Evolutionary conservation across 805 yeast species (phyloP).

Genomic region (Pichia kluyveri): DNA sequence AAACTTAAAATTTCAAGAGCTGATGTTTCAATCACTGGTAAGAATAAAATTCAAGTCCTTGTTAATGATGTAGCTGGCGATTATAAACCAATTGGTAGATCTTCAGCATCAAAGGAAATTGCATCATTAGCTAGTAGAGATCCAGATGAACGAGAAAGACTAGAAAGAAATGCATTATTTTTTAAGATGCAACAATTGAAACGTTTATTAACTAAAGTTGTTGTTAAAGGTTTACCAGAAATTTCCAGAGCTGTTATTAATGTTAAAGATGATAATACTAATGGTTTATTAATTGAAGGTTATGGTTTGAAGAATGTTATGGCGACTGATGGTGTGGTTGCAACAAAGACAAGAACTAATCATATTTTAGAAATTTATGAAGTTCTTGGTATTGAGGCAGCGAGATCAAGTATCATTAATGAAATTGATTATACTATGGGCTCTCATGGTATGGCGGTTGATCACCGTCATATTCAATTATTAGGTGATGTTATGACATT

Average conservation of each 20-base stretch:
- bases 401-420: slow-evolving; percentile 81
- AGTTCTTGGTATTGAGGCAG: slow-evolving; percentile 97
- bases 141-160: slow-evolving; percentile 28
- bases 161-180: slow-evolving; percentile 47
- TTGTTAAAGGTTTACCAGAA: slow-evolving; percentile 87
- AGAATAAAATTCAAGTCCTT: slow-evolving; percentile 56
- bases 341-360: slow-evolving; percentile 79
- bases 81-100: slow-evolving; percentile 33
- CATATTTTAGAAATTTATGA: slow-evolving; percentile 84
- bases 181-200: slow-evolving; percentile 85
- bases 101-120: slow-evolving; percentile 27
- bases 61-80: slow-evolving; percentile 38
- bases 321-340: slow-evolving; percentile 95
- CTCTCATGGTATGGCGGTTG: slow-evolving; percentile 99
- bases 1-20: slow-evolving; percentile 72
- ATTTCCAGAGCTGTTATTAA: slow-evolving; percentile 95
- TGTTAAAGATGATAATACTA: slow-evolving; percentile 74
- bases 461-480: slow-evolving; percentile 97
- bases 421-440: slow-evolving; percentile 98
- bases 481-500: slow-evolving; percentile 98
- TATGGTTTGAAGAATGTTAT: slow-evolving; percentile 93
- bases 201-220: slow-evolving; percentile 76
- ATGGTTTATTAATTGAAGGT: slow-evolving; percentile 94
- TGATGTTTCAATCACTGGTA: slow-evolving; percentile 62
- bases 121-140: slow-evolving; percentile 23